These are phyloP conservation scores for Fusarium sp. DNA, from an alignment of 2,329 filamentous ascomycete genomes.

Conservation along the genomic window DNA sequence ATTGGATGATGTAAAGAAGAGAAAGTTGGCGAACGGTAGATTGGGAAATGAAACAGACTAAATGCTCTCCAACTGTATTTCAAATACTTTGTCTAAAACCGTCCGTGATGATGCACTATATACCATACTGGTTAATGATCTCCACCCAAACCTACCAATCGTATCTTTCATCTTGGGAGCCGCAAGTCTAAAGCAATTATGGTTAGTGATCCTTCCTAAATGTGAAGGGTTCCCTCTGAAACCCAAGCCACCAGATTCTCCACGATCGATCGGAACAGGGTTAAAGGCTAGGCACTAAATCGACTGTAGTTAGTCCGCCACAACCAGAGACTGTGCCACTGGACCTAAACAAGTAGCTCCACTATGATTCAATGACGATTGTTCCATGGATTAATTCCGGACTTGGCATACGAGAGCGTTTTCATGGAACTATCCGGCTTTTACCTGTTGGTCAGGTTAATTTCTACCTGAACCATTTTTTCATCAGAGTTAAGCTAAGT, in stretches of 20 bases:
- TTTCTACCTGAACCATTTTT: not conserved
- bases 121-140: not conserved
- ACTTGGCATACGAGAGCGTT: not conserved
- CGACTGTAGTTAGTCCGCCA: not conserved
- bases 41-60: not conserved
- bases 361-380: not conserved
- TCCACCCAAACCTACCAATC: not conserved
- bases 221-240: not conserved
- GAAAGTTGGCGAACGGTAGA: not conserved
- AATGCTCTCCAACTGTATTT: not conserved
- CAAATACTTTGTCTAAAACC: not conserved
- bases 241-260: not conserved
- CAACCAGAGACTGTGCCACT: not conserved
- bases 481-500: no score
- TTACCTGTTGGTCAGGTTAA: not conserved
- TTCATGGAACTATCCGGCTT: not conserved
- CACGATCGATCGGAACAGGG: not conserved
- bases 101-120: not conserved
- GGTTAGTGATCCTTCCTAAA: not conserved
- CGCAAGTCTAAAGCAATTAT: not conserved
- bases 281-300: no score
- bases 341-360: not conserved
- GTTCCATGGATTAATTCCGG: fast-evolving
- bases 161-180: not conserved
- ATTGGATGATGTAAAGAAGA: not conserved